Conservation (phyloP, 192 early-diverging fungal species). For the Chytriomyces sp. region DNA sequence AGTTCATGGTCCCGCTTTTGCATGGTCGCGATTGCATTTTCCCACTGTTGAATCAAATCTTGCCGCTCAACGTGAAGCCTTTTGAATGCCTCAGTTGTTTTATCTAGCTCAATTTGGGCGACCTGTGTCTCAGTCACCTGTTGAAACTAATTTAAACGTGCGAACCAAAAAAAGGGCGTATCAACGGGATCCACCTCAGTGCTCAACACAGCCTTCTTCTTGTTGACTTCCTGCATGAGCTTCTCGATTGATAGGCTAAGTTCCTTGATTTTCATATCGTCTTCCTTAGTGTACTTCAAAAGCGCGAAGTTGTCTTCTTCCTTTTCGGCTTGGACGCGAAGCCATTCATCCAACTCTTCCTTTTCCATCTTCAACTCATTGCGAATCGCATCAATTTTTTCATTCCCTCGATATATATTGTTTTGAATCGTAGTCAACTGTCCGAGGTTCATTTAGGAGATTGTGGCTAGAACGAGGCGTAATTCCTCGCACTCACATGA, state of each 20-base stretch:
- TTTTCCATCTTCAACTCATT: constrained; percentile 58
- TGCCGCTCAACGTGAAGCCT: constrained; percentile 57
- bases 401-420: constrained; percentile 59
- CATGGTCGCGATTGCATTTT: constrained; percentile 54
- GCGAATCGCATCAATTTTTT: constrained; percentile 54
- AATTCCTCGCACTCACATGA: constrained; percentile 37
- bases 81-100: constrained; percentile 58
- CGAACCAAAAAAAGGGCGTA: not conserved
- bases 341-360: constrained; percentile 62
- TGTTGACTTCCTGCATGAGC: constrained; percentile 61
- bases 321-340: constrained; percentile 62
- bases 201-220: constrained; percentile 53
- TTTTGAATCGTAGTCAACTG: constrained; percentile 57
- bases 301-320: constrained; percentile 62
- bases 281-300: constrained; percentile 61
- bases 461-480: not conserved
- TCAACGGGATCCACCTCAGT: constrained; percentile 44
- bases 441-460: not conserved
- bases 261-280: constrained; percentile 56
- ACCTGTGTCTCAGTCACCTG: constrained; percentile 66
- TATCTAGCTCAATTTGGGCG: constrained; percentile 62
- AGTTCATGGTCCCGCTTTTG: constrained; percentile 55
- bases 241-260: constrained; percentile 58
- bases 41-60: constrained; percentile 60
- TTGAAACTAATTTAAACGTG: not conserved